Base-by-base conservation (phyloP, 2,329 filamentous ascomycete genomes). In the Pseudogymnoascus sp. region DNA sequence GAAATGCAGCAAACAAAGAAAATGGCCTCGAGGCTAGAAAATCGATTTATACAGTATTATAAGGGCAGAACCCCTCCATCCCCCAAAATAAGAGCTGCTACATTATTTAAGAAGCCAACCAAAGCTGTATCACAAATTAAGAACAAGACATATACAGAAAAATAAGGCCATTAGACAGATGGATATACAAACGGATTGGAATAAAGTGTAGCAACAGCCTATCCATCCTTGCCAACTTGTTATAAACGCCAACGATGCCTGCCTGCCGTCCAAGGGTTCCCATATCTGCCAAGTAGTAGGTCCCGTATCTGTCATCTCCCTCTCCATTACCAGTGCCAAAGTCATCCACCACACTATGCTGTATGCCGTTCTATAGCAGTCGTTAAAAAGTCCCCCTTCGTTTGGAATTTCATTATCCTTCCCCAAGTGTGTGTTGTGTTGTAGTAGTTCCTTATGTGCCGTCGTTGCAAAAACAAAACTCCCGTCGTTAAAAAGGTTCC, bases 401-500 rank as follows among this genome's bases (percentile, higher is more conserved):
- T 57, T 31, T 51, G 23, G 36, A 57, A 63, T 37, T 29, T 63
- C 47, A 37, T 61, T 42, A 34, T 51, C 36, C 34, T 54, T 60
- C 23, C 6, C 23, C 31, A 23, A 23, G 40, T 59, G 26, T 34
- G 61, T 63, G 61, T 57, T 12, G 29, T 45, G 31, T 57, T 40
- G 29, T 57, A 4, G 37, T 42, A 21, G 37, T 29, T 42, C 23
- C 40, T 0, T 62, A 47, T 45, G 34, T 51, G 61, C 42, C 36
- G 36, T 34, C 31, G 40, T 47, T 61, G 26, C 60, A 61, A 39
- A 61, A 61, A 23, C 29, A 57, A 54, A 57, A 57, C 51, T 34
- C 51, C 51, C 51, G 51, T 57, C 51, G 29, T 57, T 34, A 57
- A 57, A 57, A 57, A 57, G 42, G 26, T 12, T 23, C 23, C 51